Percentiles rank a stretch among this genome's conserved stretches.
These are phyloP conservation scores for Monilinia aucupariae DNA, from an alignment of 2,329 filamentous ascomycete genomes.

Conservation along the genomic window DNA sequence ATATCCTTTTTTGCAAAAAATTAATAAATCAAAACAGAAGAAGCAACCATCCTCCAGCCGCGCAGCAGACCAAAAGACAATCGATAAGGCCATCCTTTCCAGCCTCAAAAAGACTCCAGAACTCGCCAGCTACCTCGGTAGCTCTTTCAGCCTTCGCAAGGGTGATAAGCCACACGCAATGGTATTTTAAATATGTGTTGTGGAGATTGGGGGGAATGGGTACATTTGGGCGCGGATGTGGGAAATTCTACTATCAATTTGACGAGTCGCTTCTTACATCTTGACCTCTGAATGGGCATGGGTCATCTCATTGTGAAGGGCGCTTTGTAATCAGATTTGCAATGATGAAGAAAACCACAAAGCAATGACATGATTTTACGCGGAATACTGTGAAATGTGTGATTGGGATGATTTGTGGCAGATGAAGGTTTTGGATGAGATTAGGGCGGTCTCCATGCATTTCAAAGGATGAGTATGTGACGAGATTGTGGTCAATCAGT, in stretches of 20 bases:
- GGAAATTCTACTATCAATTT: conserved; percentile 39
- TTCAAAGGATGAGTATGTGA: conserved; percentile 1
- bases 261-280: conserved; percentile 57
- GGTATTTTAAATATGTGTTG: conserved; percentile 69
- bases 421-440: not conserved
- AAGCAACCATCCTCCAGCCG: conserved; percentile 90
- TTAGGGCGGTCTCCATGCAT: not conserved
- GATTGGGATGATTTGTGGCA: conserved; percentile 7
- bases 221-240: conserved; percentile 40
- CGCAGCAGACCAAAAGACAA: conserved; percentile 94
- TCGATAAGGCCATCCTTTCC: conserved; percentile 93
- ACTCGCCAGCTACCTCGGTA: conserved; percentile 88
- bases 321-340: conserved; percentile 38
- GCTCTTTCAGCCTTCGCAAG: conserved; percentile 97
- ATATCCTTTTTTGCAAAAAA: not conserved
- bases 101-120: conserved; percentile 98
- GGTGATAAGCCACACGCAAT: conserved; percentile 99
- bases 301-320: conserved; percentile 45
- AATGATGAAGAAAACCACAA: conserved; percentile 36
- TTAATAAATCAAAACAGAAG: conserved; percentile 59
- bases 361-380: conserved; percentile 24
- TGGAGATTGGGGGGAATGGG: conserved; percentile 24
- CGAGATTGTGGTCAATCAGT: not conserved
- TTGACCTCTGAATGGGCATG: conserved; percentile 55
- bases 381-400: conserved; percentile 2